phyloP scores from a whole-genome alignment of 2,329 filamentous ascomycete species.

The Plenodomus lindquistii region DNA sequence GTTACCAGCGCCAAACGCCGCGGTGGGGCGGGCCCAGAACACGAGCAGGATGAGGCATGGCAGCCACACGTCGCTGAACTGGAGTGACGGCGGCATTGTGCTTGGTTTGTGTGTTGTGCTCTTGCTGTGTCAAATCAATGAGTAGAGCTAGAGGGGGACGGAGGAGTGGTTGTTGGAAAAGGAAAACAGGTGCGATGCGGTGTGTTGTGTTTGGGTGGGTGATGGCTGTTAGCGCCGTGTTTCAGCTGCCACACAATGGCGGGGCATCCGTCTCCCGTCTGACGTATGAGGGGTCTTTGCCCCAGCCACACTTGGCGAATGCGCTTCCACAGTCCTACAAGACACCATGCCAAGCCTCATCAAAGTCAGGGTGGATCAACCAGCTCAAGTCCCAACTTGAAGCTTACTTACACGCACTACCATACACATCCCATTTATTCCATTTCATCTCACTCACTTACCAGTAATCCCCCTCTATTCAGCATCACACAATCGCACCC shows the following conservation, averaged over 20 bases:
- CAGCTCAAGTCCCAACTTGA: too few relatives aligned
- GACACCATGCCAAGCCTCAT: too few relatives aligned
- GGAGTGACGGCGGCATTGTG: slow-evolving; percentile 33
- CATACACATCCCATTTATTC: too few relatives aligned
- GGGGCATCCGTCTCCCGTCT: slow-evolving; percentile 3
- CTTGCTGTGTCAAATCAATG: slow-evolving; percentile 1
- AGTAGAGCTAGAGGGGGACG: neutral
- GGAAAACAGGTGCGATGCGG: neutral
- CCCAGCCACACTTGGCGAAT: neutral
- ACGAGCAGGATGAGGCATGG: slow-evolving; percentile 57
- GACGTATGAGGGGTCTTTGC: slow-evolving; percentile 3
- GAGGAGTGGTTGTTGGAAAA: neutral
- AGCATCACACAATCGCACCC: too few relatives aligned
- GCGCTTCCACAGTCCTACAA: too few relatives aligned
- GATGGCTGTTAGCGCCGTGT: slow-evolving; percentile 5
- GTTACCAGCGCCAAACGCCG: slow-evolving; percentile 87
- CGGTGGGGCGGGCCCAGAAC: slow-evolving; percentile 68
- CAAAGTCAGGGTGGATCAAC: too few relatives aligned
- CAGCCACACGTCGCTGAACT: slow-evolving; percentile 42
- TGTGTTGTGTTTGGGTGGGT: slow-evolving; percentile 1
- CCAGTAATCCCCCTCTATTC: too few relatives aligned
- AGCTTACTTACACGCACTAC: too few relatives aligned
- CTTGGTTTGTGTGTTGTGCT: neutral
- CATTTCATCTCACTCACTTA: too few relatives aligned
- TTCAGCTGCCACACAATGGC: slow-evolving; percentile 9